Percentiles rank a stretch among this genome's conserved stretches.
Conservation (phyloP, 2,329 filamentous ascomycete species). For the Colletotrichum cuscutae region DNA sequence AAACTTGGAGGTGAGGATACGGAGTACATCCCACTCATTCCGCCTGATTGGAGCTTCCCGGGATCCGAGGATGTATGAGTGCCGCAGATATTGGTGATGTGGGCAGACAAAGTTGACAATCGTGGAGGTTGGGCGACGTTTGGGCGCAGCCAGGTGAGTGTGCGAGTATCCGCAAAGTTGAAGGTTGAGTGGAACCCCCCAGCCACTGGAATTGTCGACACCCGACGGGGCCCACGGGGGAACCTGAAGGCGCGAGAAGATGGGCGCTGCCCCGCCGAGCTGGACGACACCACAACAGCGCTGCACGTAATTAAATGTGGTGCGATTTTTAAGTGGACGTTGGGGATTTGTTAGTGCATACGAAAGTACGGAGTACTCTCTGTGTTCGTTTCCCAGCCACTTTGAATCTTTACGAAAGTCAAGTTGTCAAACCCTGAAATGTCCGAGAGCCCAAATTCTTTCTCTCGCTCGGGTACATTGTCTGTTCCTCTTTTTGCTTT, state of each 20-base stretch:
- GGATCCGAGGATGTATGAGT: not conserved
- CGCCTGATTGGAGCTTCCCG: not conserved
- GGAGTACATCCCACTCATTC: not conserved
- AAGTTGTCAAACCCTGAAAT: not conserved
- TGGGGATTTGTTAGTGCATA: constrained; percentile 5
- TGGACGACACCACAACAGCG: not conserved
- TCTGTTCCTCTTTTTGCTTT: not conserved
- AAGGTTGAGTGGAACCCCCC: not conserved
- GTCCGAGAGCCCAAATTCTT: not conserved
- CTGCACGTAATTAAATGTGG: constrained; percentile 16
- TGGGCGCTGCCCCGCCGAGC: not conserved
- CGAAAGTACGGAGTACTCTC: not conserved
- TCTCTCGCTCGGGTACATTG: not conserved
- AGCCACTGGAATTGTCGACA: constrained; percentile 17
- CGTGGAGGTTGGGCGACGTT: not conserved
- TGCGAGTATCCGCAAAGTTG: too few relatives aligned
- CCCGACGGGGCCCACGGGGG: too few relatives aligned
- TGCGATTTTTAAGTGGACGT: constrained; percentile 9
- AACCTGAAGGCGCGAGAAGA: not conserved
- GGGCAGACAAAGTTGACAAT: not conserved
- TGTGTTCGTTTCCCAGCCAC: not conserved
- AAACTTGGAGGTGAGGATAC: too few relatives aligned
- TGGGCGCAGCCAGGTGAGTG: not conserved
- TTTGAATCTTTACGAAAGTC: not conserved
- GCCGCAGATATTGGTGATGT: not conserved